Evolutionary conservation across 495 filamentous ascomycete genomes (phyloP).

Genomic region (Immersiella caudata): DNA sequence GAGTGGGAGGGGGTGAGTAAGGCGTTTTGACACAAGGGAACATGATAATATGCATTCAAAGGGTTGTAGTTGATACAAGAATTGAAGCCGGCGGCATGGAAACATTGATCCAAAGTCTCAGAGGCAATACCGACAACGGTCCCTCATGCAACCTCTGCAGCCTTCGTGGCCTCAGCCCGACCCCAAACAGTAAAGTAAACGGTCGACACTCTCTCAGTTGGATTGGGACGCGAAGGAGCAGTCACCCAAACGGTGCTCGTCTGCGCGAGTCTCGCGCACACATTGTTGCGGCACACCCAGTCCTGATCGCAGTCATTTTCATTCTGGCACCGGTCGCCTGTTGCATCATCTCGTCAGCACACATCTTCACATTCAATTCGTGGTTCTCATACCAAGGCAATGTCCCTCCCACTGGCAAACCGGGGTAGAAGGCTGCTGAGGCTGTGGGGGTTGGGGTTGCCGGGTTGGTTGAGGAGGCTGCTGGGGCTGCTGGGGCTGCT

Average conservation of each 20-base stretch:
- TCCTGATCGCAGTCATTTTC: conserved; percentile 1
- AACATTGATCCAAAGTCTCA: no score
- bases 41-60: background rate
- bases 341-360: background rate
- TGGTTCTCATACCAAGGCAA: background rate
- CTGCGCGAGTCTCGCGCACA: background rate
- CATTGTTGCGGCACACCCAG: conserved; percentile 4
- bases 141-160: no score
- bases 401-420: conserved; percentile 12
- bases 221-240: background rate
- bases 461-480: background rate
- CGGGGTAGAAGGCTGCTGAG: background rate
- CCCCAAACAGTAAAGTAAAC: background rate
- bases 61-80: background rate
- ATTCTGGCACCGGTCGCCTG: background rate
- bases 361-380: background rate
- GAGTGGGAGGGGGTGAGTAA: conserved; percentile 44
- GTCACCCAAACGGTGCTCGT: background rate
- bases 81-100: no score
- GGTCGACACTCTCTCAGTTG: background rate
- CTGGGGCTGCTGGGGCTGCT: background rate
- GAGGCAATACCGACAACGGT: no score
- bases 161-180: background rate
- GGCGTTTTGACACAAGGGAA: conserved; percentile 36
- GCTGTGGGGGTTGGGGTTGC: background rate